Conservation (phyloP, 169 alveolate genomes). For the Plasmodium inui region DNA sequence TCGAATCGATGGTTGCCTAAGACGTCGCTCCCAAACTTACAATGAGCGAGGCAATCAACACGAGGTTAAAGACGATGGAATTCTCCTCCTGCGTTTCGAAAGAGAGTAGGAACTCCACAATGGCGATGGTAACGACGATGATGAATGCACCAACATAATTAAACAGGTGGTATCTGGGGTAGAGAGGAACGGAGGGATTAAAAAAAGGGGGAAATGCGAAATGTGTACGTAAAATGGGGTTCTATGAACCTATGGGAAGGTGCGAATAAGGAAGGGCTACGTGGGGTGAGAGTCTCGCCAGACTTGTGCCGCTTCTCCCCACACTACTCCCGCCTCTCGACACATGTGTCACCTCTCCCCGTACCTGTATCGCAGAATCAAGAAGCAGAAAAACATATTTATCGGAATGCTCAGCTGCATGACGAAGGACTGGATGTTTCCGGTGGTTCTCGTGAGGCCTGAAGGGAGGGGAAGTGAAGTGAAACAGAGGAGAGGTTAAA, state of each 20-base stretch:
- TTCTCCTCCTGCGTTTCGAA: conserved; percentile 64
- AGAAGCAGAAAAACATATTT: conserved; percentile 55
- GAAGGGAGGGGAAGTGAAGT: background rate
- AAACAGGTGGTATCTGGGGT: conserved; percentile 42
- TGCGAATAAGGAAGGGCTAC: background rate
- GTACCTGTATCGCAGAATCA: conserved; percentile 47
- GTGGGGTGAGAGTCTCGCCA: background rate
- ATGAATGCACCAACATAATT: conserved; percentile 47
- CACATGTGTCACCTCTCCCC: background rate
- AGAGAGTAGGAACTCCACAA: conserved; percentile 43
- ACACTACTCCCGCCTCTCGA: too few species aligned
- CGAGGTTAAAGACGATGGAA: conserved; percentile 46
- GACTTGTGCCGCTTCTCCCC: too few species aligned
- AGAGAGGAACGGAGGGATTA: background rate
- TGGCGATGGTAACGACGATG: conserved; percentile 45
- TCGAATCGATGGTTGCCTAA: background rate
- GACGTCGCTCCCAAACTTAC: conserved; percentile 3
- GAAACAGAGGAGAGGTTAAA: too few species aligned
- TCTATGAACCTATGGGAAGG: background rate
- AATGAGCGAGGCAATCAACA: conserved; percentile 30
- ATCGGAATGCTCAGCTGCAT: conserved; percentile 46
- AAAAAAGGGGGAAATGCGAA: background rate
- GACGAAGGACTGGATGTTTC: conserved; percentile 59
- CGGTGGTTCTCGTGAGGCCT: conserved; percentile 68
- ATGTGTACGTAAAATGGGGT: background rate